A percentile compares a stretch with the other conserved stretches of the same genome.
phyloP scores from a whole-genome alignment of 441 rosid genomes.

The Corymbia calophylla region DNA sequence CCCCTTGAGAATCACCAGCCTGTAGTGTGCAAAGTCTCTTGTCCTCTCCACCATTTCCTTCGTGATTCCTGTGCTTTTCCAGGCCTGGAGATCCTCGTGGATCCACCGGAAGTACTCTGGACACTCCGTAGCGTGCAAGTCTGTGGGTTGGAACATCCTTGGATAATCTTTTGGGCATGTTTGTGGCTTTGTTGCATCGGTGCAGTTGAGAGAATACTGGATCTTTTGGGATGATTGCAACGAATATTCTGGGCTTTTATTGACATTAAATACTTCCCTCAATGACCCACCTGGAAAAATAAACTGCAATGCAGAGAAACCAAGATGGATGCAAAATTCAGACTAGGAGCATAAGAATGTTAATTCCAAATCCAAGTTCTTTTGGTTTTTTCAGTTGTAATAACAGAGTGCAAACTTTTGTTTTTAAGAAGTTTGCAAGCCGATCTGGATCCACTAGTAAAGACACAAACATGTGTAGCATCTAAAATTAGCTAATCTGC shows the following conservation, averaged over 20 bases:
- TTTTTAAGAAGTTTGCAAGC: not conserved
- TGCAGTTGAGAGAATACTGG: constrained; percentile 3
- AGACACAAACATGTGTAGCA: not conserved
- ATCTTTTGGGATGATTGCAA: not conserved
- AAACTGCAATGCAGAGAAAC: not conserved
- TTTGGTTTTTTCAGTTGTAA: not conserved
- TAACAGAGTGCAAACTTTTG: not conserved
- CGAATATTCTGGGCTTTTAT: not conserved
- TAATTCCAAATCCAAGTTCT: not conserved
- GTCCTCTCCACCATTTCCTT: constrained; percentile 14
- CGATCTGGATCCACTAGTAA: not conserved
- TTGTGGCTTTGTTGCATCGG: not conserved
- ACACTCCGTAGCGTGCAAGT: not conserved
- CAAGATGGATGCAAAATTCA: not conserved
- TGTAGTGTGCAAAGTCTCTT: constrained; percentile 7
- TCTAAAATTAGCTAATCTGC: not conserved
- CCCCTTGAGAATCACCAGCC: constrained; percentile 11
- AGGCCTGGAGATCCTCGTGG: constrained; percentile 15
- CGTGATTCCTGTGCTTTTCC: constrained; percentile 15
- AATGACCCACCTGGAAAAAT: not conserved
- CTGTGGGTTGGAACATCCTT: not conserved
- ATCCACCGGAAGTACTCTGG: constrained; percentile 32
- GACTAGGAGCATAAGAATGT: not conserved
- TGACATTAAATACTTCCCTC: not conserved
- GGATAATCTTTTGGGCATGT: constrained; percentile 9